Percentiles rank a stretch among this genome's conserved stretches.
phyloP scores from a whole-genome alignment of 1,139 yeast species.

The Arxiozyma slooffiae region DNA sequence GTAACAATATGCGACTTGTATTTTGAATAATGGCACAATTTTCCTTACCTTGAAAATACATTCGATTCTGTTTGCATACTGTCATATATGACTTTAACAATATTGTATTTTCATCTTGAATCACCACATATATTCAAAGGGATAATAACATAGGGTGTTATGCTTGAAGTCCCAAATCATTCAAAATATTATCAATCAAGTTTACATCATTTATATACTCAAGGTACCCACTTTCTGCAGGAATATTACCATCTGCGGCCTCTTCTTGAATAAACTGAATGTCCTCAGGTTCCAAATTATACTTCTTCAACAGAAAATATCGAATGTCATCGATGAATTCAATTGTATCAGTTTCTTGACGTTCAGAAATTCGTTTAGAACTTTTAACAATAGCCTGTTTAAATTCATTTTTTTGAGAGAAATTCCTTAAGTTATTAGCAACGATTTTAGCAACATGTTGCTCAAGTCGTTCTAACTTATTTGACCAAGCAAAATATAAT shows the following conservation, averaged over 20 bases:
- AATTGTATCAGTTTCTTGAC: conserved; percentile 71
- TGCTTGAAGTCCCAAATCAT: conserved; percentile 1
- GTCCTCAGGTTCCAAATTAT: conserved; percentile 31
- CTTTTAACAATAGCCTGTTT: conserved; percentile 37
- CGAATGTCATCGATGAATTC: conserved; percentile 71
- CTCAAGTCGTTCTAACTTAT: conserved; percentile 56
- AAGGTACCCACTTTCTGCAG: conserved; percentile 12
- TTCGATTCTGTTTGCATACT: not conserved
- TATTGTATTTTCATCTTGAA: not conserved
- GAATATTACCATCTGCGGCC: conserved; percentile 7
- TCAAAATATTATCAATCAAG: conserved; percentile 10
- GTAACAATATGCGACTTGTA: too few relatives aligned
- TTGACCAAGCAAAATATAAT: conserved; percentile 57
- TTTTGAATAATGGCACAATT: too few relatives aligned
- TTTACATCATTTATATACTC: conserved; percentile 17
- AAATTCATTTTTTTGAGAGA: conserved; percentile 34
- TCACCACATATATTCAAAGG: not conserved
- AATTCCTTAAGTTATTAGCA: conserved; percentile 41
- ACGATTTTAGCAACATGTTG: conserved; percentile 50
- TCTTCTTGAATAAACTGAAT: conserved; percentile 7
- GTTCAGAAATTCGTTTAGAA: conserved; percentile 46
- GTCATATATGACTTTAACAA: not conserved
- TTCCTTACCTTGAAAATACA: too few relatives aligned
- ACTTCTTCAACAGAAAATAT: conserved; percentile 40
- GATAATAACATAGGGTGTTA: not conserved